Evolutionary conservation across 148 eudicot species (phyloP), one percentile per base, ranked within the genome.

Genomic region (Bassia scoparia): DNA sequence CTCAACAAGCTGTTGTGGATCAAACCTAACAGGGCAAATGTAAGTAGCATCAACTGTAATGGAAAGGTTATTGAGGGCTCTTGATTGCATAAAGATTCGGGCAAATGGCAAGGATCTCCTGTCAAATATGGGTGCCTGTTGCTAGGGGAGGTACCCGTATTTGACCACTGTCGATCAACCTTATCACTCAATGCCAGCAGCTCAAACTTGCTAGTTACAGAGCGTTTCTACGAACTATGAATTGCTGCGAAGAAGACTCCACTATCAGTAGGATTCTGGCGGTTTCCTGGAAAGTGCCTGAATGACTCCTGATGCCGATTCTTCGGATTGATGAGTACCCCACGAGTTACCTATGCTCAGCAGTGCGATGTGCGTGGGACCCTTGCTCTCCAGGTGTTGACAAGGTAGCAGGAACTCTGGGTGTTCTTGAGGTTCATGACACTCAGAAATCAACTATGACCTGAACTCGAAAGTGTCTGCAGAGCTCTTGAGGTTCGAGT

Each of bases 261-360:
- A 81, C 79, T 43, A 80, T 77, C 78, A 16, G 83, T 78, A 71
- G 98, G 98, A 29, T 80, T 93, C 96, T 54, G 96, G 92, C 9
- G 98, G 90, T 27, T 93, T 87, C 68, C 79, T 77, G 74, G 88
- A 88, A 87, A 76, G 98, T 90, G 41, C 96, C 98, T 6, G 98
- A 93, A 77, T 93, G 98, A 90, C 90, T 23, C 98, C 98, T 37
- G 98, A 93, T 87, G 98, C 90, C 80, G 89, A 7, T 88, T 88
- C 56, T 93, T 90, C 54, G 85, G 73, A 81, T 75, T 21, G 93
- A 93, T 41, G 98, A 93, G 83, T 93, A 87, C 61, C 90, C n/a
- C 89, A 13, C 77, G 98, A 76, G 96, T 93, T 77, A 73, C 80
- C 61, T 86, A 93, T 78, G 96, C 98, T 21, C 81, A 87, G 59